phyloP scores from a whole-genome alignment of 768 basidiomycete genomes.

The Suillus subluteus region DNA sequence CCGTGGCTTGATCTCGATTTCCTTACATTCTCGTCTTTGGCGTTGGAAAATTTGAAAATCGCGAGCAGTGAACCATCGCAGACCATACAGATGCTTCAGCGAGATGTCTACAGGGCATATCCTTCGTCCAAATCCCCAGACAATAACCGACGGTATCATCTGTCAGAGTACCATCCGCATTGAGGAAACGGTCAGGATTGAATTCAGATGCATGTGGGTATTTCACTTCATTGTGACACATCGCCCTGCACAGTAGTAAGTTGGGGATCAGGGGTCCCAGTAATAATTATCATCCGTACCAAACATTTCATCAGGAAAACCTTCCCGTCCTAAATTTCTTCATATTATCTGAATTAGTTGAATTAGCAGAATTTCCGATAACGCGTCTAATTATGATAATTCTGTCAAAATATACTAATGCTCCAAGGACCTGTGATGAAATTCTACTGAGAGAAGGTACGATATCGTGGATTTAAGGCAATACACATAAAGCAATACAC shows the following conservation, averaged over 20 bases:
- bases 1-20: slow-evolving; percentile 23
- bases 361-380: too few relatives aligned
- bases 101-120: slow-evolving; percentile 33
- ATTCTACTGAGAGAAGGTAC: too few relatives aligned
- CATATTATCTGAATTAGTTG: too few relatives aligned
- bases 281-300: slow-evolving; percentile 1
- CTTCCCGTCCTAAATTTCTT: too few relatives aligned
- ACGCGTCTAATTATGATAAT: too few relatives aligned
- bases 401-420: too few relatives aligned
- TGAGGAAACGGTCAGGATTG: slow-evolving; percentile 45
- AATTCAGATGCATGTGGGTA: slow-evolving; percentile 41
- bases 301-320: too few relatives aligned
- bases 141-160: slow-evolving; percentile 16
- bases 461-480: too few relatives aligned
- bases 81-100: slow-evolving; percentile 30
- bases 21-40: slow-evolving; percentile 21
- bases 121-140: slow-evolving; percentile 34
- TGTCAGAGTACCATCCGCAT: slow-evolving; percentile 25
- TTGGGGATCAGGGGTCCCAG: background rate
- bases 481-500: too few relatives aligned
- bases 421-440: too few relatives aligned
- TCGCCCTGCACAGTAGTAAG: slow-evolving; percentile 29
- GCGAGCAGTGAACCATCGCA: slow-evolving; percentile 24
- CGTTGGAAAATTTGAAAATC: slow-evolving; percentile 20
- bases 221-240: slow-evolving; percentile 36